phyloP scores from a whole-genome alignment of 148 eudicot genomes.

The Amaranthus cruentus region DNA sequence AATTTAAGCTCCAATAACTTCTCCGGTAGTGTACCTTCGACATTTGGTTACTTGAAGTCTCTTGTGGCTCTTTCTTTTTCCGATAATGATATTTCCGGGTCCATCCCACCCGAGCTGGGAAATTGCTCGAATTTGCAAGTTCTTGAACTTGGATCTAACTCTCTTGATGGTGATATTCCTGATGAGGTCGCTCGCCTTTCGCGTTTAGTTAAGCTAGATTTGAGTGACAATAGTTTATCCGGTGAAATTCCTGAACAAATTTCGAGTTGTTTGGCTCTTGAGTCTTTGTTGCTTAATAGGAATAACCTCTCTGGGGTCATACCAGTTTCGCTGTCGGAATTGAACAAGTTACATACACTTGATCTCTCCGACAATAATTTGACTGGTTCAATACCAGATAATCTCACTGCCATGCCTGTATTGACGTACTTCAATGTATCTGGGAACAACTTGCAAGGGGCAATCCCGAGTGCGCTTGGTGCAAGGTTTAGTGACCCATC shows the following conservation, averaged over 20 bases:
- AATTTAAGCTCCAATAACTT: slow-evolving; percentile 73
- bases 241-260: slow-evolving; percentile 58
- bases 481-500: slow-evolving; percentile 47
- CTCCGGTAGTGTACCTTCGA: slow-evolving; percentile 58
- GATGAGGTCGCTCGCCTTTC: slow-evolving; percentile 44
- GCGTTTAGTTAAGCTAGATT: slow-evolving; percentile 45
- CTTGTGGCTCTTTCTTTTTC: slow-evolving; percentile 51
- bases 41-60: slow-evolving; percentile 53
- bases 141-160: slow-evolving; percentile 50
- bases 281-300: slow-evolving; percentile 32
- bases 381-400: slow-evolving; percentile 60
- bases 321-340: slow-evolving; percentile 47
- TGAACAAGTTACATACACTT: slow-evolving; percentile 42
- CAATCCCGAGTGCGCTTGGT: slow-evolving; percentile 54
- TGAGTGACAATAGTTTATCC: slow-evolving; percentile 49
- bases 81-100: slow-evolving; percentile 43
- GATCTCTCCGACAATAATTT: slow-evolving; percentile 66
- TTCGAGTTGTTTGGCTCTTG: slow-evolving; percentile 45
- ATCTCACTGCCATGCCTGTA: slow-evolving; percentile 38
- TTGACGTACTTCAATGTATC: slow-evolving; percentile 59
- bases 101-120: slow-evolving; percentile 62
- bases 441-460: slow-evolving; percentile 56
- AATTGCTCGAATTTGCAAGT: slow-evolving; percentile 59
- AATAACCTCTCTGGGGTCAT: slow-evolving; percentile 60
- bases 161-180: slow-evolving; percentile 55